Percentiles rank a stretch among this genome's conserved stretches.
phyloP scores from a whole-genome alignment of 2,329 filamentous ascomycete species.

The Fusarium veterinarium region DNA sequence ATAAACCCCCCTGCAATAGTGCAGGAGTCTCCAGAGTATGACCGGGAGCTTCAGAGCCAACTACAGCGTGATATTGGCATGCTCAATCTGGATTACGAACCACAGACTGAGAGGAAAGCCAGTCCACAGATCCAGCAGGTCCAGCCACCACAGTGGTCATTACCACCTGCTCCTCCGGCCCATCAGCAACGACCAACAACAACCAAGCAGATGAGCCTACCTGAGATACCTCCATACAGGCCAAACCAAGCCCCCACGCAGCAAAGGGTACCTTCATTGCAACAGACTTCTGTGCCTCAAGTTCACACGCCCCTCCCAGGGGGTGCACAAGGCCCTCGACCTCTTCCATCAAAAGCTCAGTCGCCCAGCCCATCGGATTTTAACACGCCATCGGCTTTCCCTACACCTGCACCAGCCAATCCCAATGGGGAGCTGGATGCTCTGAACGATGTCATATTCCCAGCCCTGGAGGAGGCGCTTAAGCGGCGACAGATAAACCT shows the following conservation, averaged over 20 bases:
- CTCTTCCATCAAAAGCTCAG: constrained; percentile 48
- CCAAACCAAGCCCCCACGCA: constrained; percentile 51
- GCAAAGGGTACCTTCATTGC: constrained; percentile 45
- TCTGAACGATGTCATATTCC: constrained; percentile 90
- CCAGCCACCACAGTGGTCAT: constrained; percentile 28
- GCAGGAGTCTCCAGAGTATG: constrained; percentile 68
- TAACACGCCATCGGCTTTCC: constrained; percentile 62
- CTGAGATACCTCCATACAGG: constrained; percentile 68
- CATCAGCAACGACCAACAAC: constrained; percentile 52
- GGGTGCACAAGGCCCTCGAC: constrained; percentile 39
- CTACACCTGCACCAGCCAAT: constrained; percentile 66
- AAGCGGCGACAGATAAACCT: constrained; percentile 78
- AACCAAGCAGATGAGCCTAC: constrained; percentile 59
- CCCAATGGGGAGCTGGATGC: constrained; percentile 81
- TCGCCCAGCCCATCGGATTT: constrained; percentile 48
- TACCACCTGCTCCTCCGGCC: constrained; percentile 49
- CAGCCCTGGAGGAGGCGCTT: constrained; percentile 90
- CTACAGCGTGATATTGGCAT: constrained; percentile 71
- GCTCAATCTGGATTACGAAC: constrained; percentile 59
- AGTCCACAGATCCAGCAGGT: constrained; percentile 23
- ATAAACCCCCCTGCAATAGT: constrained; percentile 60
- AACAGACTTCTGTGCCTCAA: constrained; percentile 44
- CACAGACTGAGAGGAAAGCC: constrained; percentile 20
- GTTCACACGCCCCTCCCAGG: constrained; percentile 28
- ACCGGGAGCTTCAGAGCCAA: constrained; percentile 70